Base-by-base conservation (phyloP, 345 rosid species). In the Citrus unshiu region DNA sequence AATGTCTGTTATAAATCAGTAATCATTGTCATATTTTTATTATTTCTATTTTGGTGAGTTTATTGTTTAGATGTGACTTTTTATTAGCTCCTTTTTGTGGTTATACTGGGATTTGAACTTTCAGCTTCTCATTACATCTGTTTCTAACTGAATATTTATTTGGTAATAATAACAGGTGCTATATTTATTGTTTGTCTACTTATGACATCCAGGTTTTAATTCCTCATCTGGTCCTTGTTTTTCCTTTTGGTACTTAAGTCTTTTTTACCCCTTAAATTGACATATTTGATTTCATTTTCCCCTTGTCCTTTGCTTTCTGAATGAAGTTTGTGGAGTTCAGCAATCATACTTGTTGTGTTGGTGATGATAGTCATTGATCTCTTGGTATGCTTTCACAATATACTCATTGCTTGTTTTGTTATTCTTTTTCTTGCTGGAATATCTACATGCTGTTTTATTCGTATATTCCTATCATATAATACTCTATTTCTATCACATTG, bases 351-450 rank as follows among this genome's bases (percentile, higher is more conserved):
- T 70, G 84, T 93, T 74, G 99, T 95, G 25, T 85, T 95, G 83
- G 88, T 88, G 56, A 95, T 95, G 99, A 91, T 91, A 67, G 88
- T 92, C 69, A 86, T 90, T 69, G 98, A 95, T 88, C 93, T 95
- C 82, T 84, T 95, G 99, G 99, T 95, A 91, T 37, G 60, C 29
- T 30, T 79, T 68, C 59, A 16, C 62, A 21, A 68, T 7, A 25
- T 13, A 32, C 32, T 19, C 39, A 27, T 54, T 67, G 57, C 22
- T 25, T 40, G 1, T 3, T 46, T 27, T 12, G 8, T 46, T 62
- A 59, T 74, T 40, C 29, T 46, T 54, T 22, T 8, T 61, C 68
- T 16, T 39, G 58, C 10, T 37, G 27, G 21, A 10, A 39, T 25
- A 19, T 57, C 39, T 8, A 43, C 29, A 27, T 46, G 70, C 37